A percentile compares a stretch with the other conserved stretches of the same genome.
Evolutionary conservation across 2,329 filamentous ascomycete genomes (phyloP).

Genomic region (Diaporthe humulicola): DNA sequence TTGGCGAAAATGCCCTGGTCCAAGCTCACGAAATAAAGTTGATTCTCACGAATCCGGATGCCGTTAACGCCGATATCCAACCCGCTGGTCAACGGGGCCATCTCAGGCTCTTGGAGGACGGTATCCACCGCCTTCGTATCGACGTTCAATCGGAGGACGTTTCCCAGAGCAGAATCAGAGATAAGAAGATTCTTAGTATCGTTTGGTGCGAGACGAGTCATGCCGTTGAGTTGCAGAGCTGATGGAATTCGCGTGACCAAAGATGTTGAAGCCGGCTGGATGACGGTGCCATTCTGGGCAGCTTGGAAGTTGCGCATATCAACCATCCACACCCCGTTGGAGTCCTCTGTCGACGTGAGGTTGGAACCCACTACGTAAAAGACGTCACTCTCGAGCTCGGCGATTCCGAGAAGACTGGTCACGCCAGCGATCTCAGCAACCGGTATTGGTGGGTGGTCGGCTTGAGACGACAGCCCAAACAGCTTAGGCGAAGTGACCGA

Average conservation of each 20-base stretch:
- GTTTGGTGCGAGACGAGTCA: neutral
- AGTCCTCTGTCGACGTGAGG: neutral
- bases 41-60: neutral
- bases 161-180: neutral
- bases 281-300: neutral
- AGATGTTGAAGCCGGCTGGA: neutral
- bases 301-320: neutral
- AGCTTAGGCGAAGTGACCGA: neutral
- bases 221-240: constrained; percentile 4
- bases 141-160: neutral
- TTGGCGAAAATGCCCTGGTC: constrained; percentile 2
- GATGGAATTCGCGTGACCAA: constrained; percentile 5
- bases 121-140: neutral
- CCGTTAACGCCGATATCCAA: constrained; percentile 9
- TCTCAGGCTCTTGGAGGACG: neutral
- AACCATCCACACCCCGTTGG: neutral
- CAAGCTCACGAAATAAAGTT: constrained; percentile 27
- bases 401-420: neutral
- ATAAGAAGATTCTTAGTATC: constrained; percentile 2
- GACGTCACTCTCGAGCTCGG: neutral
- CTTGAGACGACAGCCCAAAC: neutral
- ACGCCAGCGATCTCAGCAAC: neutral
- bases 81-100: neutral
- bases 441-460: neutral
- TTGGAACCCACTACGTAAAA: neutral